phyloP scores from a whole-genome alignment of 495 filamentous ascomycete genomes.

The Hypoxylon lienhwacheense region DNA sequence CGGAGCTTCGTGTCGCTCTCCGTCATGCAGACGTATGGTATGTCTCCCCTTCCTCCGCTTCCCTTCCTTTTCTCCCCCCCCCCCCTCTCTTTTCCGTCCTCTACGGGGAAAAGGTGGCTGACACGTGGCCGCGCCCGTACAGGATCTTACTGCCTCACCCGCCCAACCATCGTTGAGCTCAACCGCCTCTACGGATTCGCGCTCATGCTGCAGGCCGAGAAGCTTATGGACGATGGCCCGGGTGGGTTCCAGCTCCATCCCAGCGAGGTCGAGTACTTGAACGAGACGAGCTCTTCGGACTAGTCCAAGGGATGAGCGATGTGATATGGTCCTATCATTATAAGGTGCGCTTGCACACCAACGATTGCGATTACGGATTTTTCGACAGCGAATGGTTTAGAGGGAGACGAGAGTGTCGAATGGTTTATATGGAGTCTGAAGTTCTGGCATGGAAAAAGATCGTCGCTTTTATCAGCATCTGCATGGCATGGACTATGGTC shows the following conservation, averaged over 20 bases:
- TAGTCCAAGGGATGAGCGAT: too few relatives aligned
- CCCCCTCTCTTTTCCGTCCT: background rate
- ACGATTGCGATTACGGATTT: too few relatives aligned
- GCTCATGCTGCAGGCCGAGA: background rate
- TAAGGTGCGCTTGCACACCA: too few relatives aligned
- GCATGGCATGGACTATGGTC: too few relatives aligned
- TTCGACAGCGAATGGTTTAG: too few relatives aligned
- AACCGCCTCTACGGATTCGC: background rate
- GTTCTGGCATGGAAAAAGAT: too few relatives aligned
- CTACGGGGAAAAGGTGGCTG: background rate
- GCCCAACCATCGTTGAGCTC: background rate
- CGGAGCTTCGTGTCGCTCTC: background rate
- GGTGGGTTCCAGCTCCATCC: background rate
- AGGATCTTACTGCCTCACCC: background rate
- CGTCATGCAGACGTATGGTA: background rate
- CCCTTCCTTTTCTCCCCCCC: background rate
- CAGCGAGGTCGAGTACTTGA: background rate
- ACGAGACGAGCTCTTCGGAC: too few relatives aligned
- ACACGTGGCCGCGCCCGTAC: background rate
- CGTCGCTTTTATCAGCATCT: too few relatives aligned
- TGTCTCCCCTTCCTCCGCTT: background rate
- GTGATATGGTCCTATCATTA: too few relatives aligned
- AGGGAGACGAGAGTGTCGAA: too few relatives aligned
- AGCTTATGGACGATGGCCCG: background rate
- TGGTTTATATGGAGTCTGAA: too few relatives aligned